Conservation (phyloP, 805 yeast genomes). For the Metschnikowia proteae region DNA sequence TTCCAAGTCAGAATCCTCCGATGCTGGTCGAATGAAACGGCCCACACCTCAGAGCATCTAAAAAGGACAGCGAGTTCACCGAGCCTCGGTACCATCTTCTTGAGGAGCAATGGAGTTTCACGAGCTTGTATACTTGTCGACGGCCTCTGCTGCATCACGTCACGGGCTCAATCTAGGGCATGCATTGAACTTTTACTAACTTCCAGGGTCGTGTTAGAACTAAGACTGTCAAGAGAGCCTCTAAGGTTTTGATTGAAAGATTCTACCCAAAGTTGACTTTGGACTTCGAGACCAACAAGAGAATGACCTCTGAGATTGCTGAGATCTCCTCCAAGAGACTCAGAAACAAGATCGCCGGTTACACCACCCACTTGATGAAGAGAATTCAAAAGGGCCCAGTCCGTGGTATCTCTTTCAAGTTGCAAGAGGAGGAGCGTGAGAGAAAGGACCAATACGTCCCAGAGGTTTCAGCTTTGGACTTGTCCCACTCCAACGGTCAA, state of each 20-base stretch:
- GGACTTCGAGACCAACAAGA: conserved; percentile 99
- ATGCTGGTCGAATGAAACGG: too few relatives aligned
- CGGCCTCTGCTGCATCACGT: too few relatives aligned
- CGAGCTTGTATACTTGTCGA: too few relatives aligned
- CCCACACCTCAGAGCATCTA: too few relatives aligned
- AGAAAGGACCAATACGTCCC: conserved; percentile 99
- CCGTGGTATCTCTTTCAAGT: conserved; percentile 99
- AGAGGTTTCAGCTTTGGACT: conserved; percentile 99
- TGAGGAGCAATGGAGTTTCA: too few relatives aligned
- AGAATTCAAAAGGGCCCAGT: conserved; percentile 99
- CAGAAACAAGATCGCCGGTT: conserved; percentile 99
- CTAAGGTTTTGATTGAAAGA: conserved; percentile 98
- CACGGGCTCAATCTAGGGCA: too few relatives aligned
- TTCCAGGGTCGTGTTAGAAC: conserved; percentile 99
- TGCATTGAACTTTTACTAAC: conserved; percentile 17
- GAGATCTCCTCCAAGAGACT: conserved; percentile 99
- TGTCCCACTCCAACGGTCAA: conserved; percentile 92
- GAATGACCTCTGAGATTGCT: conserved; percentile 97
- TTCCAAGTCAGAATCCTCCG: too few relatives aligned
- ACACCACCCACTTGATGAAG: conserved; percentile 99
- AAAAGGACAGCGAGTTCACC: too few relatives aligned
- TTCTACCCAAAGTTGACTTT: conserved; percentile 99
- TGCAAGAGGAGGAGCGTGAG: conserved; percentile 99
- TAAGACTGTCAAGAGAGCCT: conserved; percentile 99
- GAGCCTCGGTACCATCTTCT: too few relatives aligned